phyloP scores from a whole-genome alignment of 352 stramenopile genomes.

The Thalassiosira hispida region DNA sequence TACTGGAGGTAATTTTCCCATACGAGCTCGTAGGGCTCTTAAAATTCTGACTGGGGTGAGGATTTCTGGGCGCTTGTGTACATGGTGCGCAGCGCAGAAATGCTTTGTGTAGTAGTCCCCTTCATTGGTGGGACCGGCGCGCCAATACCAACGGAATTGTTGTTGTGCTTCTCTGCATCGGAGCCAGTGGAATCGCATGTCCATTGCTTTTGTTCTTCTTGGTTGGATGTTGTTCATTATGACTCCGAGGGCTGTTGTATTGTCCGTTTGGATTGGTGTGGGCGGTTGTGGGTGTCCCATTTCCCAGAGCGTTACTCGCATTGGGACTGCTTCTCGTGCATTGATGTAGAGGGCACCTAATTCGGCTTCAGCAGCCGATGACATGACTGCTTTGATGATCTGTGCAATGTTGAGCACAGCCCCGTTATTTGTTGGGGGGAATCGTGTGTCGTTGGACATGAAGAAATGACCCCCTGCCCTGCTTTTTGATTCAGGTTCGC shows the following conservation, averaged over 20 bases:
- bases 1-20: no score
- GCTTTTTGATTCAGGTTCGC: slow-evolving; percentile 21
- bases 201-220: slow-evolving; percentile 20
- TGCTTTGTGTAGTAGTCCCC: slow-evolving; percentile 52
- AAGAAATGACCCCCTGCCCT: slow-evolving; percentile 29
- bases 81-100: slow-evolving; percentile 31
- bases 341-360: slow-evolving; percentile 22
- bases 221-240: slow-evolving; percentile 17
- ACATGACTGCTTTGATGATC: slow-evolving; percentile 16
- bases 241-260: slow-evolving; percentile 5
- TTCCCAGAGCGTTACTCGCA: background rate
- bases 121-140: slow-evolving; percentile 9
- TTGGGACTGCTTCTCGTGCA: background rate
- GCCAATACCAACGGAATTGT: slow-evolving; percentile 45
- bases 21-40: background rate
- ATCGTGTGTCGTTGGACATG: background rate
- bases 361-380: slow-evolving; percentile 19
- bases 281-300: slow-evolving; percentile 5
- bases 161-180: slow-evolving; percentile 9
- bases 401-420: slow-evolving; percentile 9
- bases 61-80: background rate
- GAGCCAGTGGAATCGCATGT: slow-evolving; percentile 22
- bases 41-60: background rate
- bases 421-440: background rate
- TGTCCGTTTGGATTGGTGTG: slow-evolving; percentile 25